Percentiles rank a stretch among this genome's conserved stretches.
phyloP scores from a whole-genome alignment of 768 basidiomycete species.

The Auriculariales sp. region DNA sequence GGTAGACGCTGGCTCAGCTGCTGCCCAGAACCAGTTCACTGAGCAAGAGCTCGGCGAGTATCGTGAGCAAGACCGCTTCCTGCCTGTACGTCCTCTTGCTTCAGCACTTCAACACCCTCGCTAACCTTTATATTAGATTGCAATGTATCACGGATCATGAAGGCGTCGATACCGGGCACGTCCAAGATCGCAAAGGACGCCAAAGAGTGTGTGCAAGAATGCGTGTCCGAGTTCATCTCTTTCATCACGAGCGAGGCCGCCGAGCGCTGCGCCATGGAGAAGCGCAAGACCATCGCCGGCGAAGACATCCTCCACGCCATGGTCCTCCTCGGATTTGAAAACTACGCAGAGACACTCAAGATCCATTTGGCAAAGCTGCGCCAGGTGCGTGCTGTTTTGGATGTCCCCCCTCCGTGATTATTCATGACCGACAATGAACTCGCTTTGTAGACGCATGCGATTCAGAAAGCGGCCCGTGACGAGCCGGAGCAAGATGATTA shows the following conservation, averaged over 20 bases:
- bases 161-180: conserved; percentile 70
- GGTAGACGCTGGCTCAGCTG: neutral
- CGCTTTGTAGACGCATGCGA: no score
- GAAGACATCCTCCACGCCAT: conserved; percentile 97
- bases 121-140: conserved; percentile 47
- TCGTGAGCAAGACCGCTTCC: conserved; percentile 85
- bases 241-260: conserved; percentile 97
- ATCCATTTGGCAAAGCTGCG: conserved; percentile 85
- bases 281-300: conserved; percentile 94
- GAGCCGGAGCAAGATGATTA: no score
- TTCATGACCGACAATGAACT: no score
- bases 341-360: conserved; percentile 84
- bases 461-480: no score
- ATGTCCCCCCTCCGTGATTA: no score
- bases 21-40: conserved; percentile 29
- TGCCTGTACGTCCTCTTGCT: conserved; percentile 45
- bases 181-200: conserved; percentile 98
- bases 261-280: conserved; percentile 87
- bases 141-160: conserved; percentile 99
- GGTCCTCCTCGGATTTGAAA: conserved; percentile 82
- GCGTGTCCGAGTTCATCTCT: conserved; percentile 94
- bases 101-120: neutral
- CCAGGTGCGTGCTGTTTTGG: conserved; percentile 40
- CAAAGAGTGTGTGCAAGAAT: conserved; percentile 97
- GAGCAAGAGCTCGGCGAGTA: conserved; percentile 91